Conservation (phyloP, 1,284 basidiomycete species). For the Coniferiporia sulphurascens region DNA sequence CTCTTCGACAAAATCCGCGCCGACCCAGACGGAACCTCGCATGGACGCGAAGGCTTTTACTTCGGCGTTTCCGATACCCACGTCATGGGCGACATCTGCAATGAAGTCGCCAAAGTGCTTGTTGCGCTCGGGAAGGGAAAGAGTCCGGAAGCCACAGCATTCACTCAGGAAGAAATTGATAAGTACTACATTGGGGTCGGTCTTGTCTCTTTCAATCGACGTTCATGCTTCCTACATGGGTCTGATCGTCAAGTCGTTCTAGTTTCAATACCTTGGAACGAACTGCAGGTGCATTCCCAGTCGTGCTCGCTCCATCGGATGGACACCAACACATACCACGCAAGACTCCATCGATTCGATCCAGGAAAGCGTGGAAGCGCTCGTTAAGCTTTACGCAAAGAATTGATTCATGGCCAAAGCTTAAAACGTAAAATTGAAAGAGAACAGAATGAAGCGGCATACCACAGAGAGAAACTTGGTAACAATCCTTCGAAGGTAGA, state of each 20-base stretch:
- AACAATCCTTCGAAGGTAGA: too few species aligned
- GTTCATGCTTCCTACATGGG: not conserved
- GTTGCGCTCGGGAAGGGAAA: slow-evolving; percentile 32
- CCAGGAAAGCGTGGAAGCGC: slow-evolving; percentile 35
- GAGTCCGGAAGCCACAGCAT: slow-evolving; percentile 36
- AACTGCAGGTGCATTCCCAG: slow-evolving; percentile 50
- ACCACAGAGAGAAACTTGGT: too few species aligned
- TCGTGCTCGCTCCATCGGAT: slow-evolving; percentile 50
- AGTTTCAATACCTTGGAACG: slow-evolving; percentile 41
- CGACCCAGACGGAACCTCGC: slow-evolving; percentile 29
- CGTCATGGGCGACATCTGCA: slow-evolving; percentile 29
- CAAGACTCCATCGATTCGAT: slow-evolving; percentile 44
- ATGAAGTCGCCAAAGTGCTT: slow-evolving; percentile 30
- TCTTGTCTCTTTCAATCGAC: too few species aligned
- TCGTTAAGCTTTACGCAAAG: not conserved
- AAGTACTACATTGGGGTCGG: slow-evolving; percentile 28
- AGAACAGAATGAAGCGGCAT: not conserved
- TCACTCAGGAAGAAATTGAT: slow-evolving; percentile 36
- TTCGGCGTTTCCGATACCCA: slow-evolving; percentile 48
- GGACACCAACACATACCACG: slow-evolving; percentile 44
- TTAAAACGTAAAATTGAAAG: not conserved
- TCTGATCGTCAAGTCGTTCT: slow-evolving; percentile 6
- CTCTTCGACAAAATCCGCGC: slow-evolving; percentile 30
- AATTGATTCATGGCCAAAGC: not conserved
- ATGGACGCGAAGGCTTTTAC: slow-evolving; percentile 49